Percentiles rank a stretch among this genome's conserved stretches.
Evolutionary conservation across 257 asterid genomes (phyloP).

Genomic region (Jaltomata sinuosa): DNA sequence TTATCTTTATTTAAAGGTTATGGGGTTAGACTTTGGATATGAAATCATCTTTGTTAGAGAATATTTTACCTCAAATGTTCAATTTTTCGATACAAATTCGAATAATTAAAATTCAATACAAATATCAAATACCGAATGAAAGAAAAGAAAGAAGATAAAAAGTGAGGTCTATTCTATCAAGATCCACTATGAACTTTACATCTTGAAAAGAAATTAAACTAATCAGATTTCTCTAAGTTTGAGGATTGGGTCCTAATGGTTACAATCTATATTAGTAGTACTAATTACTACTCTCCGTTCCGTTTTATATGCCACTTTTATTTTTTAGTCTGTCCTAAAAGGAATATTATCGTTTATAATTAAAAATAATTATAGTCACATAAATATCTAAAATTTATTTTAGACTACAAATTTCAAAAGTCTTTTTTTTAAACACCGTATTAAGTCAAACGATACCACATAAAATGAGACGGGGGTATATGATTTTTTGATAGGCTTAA

Average conservation of each 20-base stretch:
- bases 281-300: too few species aligned
- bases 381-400: too few species aligned
- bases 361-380: too few species aligned
- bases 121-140: neutral
- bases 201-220: neutral
- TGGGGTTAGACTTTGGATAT: too few species aligned
- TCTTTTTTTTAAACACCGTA: too few species aligned
- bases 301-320: too few species aligned
- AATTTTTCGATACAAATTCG: accelerated
- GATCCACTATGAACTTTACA: neutral
- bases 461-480: too few species aligned
- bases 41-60: neutral
- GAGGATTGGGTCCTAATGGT: neutral
- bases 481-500: neutral
- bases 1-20: neutral
- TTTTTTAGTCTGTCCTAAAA: too few species aligned
- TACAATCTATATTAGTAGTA: neutral
- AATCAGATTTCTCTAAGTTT: neutral
- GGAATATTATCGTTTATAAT: too few species aligned
- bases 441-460: too few species aligned
- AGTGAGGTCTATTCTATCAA: neutral
- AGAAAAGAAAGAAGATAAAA: neutral
- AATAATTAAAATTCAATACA: accelerated
- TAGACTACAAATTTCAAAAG: too few species aligned
- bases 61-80: too few species aligned